Base-by-base conservation (phyloP, 441 rosid genomes). In the Macaranga tanarius region DNA sequence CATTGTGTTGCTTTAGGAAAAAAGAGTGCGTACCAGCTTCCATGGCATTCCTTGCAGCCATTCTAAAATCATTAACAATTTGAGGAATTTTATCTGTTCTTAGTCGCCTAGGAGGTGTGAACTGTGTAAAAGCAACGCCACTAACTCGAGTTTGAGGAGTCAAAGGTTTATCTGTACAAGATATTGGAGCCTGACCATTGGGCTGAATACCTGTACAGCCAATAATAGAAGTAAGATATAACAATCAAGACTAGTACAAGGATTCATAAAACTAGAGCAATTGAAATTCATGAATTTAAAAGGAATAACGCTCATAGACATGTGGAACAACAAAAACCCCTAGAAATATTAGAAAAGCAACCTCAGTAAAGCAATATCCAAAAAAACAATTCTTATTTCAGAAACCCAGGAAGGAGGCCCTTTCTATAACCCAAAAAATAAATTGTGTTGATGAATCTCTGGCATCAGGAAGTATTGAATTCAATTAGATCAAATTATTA, bases 21-120 rank as follows among this genome's bases (percentile, higher is more conserved):
- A 40, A 40, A 51, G 56, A 51, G 0, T 17, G 0, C 65, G 5
- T 68, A 79, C 81, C 84, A 79, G 95, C 95, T 84, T 77, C 78
- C 61, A 87, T 87, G 47, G 93, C 93, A 63, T 91, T 89, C 55
- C 82, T 2, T 28, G 94, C 91, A 22, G 94, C 89, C 48, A 22
- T 70, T 75, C 86, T 69, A 56, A 83, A 91, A 58, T 87, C 79
- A 47, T 86, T 75, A 34, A 89, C 86, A 11, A 88, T 70, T 50
- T 25, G 76, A 54, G 75, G 82, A 75, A 89, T 81, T 72, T 91
- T 89, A 1, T 70, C 66, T 1, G 81, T 82, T 76, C 79, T 48
- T 67, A 91, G 23, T 62, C 82, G 76, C 25, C 84, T 86, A 0
- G 97, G 95, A 31, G 84, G 86, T 64, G n/a, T 86, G 80, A 75